phyloP scores from a whole-genome alignment of 768 basidiomycete species.

The Phylloporus scabripes region DNA sequence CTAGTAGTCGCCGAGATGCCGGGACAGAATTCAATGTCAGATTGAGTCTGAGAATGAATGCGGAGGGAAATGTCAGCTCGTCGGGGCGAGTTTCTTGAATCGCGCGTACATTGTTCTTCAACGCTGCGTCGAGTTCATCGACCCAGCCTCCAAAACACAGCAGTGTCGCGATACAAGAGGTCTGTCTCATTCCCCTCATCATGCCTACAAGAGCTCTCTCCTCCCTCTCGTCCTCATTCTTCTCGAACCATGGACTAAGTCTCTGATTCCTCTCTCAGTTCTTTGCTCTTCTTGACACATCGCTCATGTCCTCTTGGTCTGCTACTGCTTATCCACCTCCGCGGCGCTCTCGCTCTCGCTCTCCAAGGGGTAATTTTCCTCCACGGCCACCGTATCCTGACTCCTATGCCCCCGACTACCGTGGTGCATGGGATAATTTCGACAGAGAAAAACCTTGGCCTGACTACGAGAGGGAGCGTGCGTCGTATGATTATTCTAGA shows the following conservation, averaged over 20 bases:
- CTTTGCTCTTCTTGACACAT: slow-evolving; percentile 26
- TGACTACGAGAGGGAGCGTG: slow-evolving; percentile 64
- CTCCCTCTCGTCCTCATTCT: slow-evolving; percentile 38
- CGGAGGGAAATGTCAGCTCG: slow-evolving; percentile 15
- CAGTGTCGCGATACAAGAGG: slow-evolving; percentile 66
- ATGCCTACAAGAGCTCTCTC: slow-evolving; percentile 71
- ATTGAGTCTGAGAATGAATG: slow-evolving; percentile 23
- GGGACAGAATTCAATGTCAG: slow-evolving; percentile 5
- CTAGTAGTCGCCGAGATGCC: slow-evolving; percentile 28
- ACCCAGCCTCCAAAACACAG: slow-evolving; percentile 30
- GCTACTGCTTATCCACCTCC: slow-evolving; percentile 63
- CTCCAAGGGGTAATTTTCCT: slow-evolving; percentile 52
- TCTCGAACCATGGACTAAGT: slow-evolving; percentile 40
- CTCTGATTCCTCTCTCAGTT: slow-evolving; percentile 46
- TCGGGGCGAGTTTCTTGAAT: slow-evolving; percentile 35
- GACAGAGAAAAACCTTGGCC: slow-evolving; percentile 67
- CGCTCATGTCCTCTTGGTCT: slow-evolving; percentile 75
- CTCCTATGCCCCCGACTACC: slow-evolving; percentile 52
- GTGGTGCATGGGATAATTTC: slow-evolving; percentile 63
- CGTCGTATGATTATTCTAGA: slow-evolving; percentile 59
- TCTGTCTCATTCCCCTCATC: slow-evolving; percentile 74
- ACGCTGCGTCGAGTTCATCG: slow-evolving; percentile 33
- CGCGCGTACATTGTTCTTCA: slow-evolving; percentile 54
- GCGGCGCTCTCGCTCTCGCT: slow-evolving; percentile 80
- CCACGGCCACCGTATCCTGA: slow-evolving; percentile 55